Percentiles rank a stretch among this genome's conserved stretches.
Evolutionary conservation across 176 grass and related monocot genomes (phyloP).

Genomic region (Saccharum spontaneum): DNA sequence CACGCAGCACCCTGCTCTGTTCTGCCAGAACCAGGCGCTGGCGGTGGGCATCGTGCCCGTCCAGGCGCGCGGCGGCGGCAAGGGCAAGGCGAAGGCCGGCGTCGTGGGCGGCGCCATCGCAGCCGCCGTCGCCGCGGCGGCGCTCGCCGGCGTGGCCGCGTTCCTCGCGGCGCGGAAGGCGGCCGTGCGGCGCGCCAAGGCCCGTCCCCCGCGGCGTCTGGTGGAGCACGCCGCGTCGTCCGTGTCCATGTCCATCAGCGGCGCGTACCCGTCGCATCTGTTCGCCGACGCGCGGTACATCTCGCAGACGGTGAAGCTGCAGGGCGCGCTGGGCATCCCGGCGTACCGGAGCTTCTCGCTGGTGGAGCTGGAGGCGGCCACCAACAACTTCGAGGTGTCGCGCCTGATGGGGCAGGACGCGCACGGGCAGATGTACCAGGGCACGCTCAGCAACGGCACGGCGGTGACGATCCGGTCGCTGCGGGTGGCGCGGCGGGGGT

Average conservation of each 20-base stretch:
- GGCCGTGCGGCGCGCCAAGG: constrained; percentile 37
- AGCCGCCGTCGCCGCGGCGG: constrained; percentile 33
- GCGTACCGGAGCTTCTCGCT: constrained; percentile 68
- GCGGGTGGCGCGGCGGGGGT: constrained; percentile 38
- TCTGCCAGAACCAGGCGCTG: constrained; percentile 93
- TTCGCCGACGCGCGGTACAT: constrained; percentile 85
- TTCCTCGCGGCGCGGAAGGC: constrained; percentile 53
- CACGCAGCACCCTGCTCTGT: constrained; percentile 60
- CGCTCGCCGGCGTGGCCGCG: constrained; percentile 29
- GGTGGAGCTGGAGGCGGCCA: constrained; percentile 83
- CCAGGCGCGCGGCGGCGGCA: constrained; percentile 11
- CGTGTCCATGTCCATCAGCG: neutral
- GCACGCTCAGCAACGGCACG: constrained; percentile 58
- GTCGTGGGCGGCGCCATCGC: constrained; percentile 26
- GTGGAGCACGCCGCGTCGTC: constrained; percentile 61
- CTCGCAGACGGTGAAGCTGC: constrained; percentile 60
- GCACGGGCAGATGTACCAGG: constrained; percentile 73
- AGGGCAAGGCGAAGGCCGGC: constrained; percentile 23
- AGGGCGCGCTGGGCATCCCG: constrained; percentile 64
- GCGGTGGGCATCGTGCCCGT: constrained; percentile 75
- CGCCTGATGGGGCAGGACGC: constrained; percentile 61
- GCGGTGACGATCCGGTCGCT: constrained; percentile 62
- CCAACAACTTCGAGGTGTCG: constrained; percentile 67
- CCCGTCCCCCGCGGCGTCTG: constrained; percentile 50
- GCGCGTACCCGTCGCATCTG: constrained; percentile 80